Evolutionary conservation across 1,284 basidiomycete species (phyloP), one percentile per base, ranked within the genome.

Genomic region (Phellopilus nigrolimitatus): DNA sequence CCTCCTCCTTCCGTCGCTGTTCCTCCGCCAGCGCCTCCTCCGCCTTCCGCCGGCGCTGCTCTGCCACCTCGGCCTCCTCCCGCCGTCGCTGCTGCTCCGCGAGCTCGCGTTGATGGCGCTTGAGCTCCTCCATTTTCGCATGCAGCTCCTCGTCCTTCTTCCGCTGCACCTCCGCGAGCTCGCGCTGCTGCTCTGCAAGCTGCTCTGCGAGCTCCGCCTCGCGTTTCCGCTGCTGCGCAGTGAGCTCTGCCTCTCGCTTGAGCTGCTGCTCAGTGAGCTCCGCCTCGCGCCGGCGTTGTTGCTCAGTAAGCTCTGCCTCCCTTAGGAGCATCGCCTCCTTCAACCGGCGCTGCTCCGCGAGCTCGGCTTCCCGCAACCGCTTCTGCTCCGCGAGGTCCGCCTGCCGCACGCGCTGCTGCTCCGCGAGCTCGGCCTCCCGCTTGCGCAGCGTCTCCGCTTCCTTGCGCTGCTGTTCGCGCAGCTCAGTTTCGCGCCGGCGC

Each of bases 1-100:
- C 24, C 6, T 50, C 38, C 36, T 48, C 47, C 19, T 47, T 47
- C 38, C 34, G 31, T 8, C 48, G 40, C 21, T 46, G 42, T 27
- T 46, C 42, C 17, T 44, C 48, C 3, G 15, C 10, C 6, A 22
- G 19, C 25, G 36, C 42, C 22, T 51, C 41, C 34, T 51, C 49
- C 39, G 31, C 27, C 33, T 17, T 15, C 13, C 25, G 34, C n/a
- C 41, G 38, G 31, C 30, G 12, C 15, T 25, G 27, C 33, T 49
- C 48, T 30, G 21, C 30, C 10, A 24, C 15, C 8, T 49, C 48
- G 7, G 25, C 31, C 33, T 31, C 42, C 6, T 34, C 49, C 27
- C 30, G 21, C 22, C 42, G 41, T 17, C 24, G 30, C n/a, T 51
- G 41, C 19, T 27, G 39, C n/a, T 34, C 49, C 24, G 40, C 41